phyloP scores from a whole-genome alignment of 495 filamentous ascomycete genomes.

The Talaromyces adpressus region DNA sequence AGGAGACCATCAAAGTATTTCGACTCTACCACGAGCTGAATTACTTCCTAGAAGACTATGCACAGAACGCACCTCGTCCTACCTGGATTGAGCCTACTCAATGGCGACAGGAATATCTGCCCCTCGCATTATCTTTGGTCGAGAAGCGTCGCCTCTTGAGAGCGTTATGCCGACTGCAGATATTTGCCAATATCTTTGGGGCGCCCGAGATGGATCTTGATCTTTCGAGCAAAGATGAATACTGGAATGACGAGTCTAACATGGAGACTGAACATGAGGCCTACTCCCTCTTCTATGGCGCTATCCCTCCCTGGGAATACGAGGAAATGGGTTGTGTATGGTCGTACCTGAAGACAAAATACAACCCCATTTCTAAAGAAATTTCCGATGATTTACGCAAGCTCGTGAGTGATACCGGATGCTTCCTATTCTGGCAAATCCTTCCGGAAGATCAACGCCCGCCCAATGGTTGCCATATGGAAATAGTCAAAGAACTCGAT shows the following conservation, averaged over 20 bases:
- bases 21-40: constrained; percentile 10
- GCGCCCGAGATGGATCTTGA: not conserved
- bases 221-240: not conserved
- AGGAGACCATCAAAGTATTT: constrained; percentile 1
- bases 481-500: constrained; percentile 4
- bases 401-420: not conserved
- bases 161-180: constrained; percentile 16
- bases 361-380: constrained; percentile 8
- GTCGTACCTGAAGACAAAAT: constrained; percentile 8
- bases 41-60: constrained; percentile 3
- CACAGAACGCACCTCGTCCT: not conserved
- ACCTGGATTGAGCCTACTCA: not conserved
- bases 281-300: constrained; percentile 13
- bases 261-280: not conserved
- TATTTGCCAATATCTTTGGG: constrained; percentile 12
- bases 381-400: constrained; percentile 10
- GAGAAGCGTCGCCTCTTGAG: constrained; percentile 14
- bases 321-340: constrained; percentile 14
- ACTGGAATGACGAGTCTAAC: not conserved
- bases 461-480: constrained; percentile 3
- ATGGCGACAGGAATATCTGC: not conserved
- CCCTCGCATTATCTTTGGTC: not conserved
- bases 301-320: constrained; percentile 16
- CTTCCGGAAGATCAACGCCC: constrained; percentile 9
- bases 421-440: constrained; percentile 5